These are phyloP conservation scores for Anthostomella pinea DNA, from an alignment of 2,329 filamentous ascomycete genomes.

Conservation along the genomic window DNA sequence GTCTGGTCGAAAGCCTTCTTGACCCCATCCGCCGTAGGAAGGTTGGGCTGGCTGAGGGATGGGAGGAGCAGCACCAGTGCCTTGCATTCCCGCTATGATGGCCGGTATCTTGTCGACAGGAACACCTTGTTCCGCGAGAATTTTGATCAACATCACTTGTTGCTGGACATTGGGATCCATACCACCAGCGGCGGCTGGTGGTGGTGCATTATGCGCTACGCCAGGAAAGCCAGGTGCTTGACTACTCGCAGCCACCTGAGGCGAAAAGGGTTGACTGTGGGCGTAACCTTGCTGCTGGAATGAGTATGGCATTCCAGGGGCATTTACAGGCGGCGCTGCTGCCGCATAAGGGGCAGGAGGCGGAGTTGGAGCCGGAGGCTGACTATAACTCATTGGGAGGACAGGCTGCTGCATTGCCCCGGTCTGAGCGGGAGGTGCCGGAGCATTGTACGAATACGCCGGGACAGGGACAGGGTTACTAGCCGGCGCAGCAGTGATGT, in stretches of 20 bases:
- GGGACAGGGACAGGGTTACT: constrained; percentile 40
- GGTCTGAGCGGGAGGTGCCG: constrained; percentile 25
- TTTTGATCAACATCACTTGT: constrained; percentile 72
- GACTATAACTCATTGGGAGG: constrained; percentile 25
- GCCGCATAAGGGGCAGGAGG: constrained; percentile 39
- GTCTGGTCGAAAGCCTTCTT: constrained; percentile 36
- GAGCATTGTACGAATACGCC: constrained; percentile 24
- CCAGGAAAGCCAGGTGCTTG: constrained; percentile 35
- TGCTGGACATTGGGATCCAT: constrained; percentile 60
- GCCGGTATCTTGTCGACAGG: constrained; percentile 72
- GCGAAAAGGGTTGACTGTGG: constrained; percentile 30
- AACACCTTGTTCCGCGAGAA: constrained; percentile 71
- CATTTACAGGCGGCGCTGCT: constrained; percentile 58
- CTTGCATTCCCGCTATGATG: constrained; percentile 53
- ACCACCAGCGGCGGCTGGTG: constrained; percentile 34
- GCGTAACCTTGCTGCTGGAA: constrained; percentile 43
- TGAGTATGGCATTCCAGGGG: constrained; percentile 43
- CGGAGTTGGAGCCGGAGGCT: constrained; percentile 33
- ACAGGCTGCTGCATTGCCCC: constrained; percentile 20
- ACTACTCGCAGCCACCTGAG: constrained; percentile 36
- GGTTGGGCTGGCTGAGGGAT: constrained; percentile 39
- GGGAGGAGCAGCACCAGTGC: constrained; percentile 31
- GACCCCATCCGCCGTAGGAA: constrained; percentile 39
- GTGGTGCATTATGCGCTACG: constrained; percentile 34
- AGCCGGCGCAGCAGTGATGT: constrained; percentile 48